phyloP scores from a whole-genome alignment of 768 basidiomycete genomes.

The Baorangia bicolor region DNA sequence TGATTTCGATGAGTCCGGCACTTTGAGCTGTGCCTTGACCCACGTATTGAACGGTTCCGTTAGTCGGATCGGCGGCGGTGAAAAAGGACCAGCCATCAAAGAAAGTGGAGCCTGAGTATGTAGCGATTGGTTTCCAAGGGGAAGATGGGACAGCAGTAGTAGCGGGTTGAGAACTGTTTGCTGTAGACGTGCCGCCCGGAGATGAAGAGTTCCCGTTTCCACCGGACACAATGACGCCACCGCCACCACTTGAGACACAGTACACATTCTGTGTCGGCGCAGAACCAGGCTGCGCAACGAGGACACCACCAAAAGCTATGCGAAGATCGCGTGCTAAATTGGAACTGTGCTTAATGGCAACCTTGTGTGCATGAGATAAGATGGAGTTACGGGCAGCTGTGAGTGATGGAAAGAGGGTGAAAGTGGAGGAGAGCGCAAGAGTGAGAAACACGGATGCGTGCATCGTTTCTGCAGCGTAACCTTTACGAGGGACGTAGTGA shows the following conservation, averaged over 20 bases:
- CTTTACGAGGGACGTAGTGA: not conserved
- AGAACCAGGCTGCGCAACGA: constrained; percentile 42
- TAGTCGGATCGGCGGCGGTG: constrained; percentile 69
- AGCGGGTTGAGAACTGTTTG: constrained; percentile 18
- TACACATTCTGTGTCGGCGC: constrained; percentile 33
- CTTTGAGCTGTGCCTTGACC: constrained; percentile 57
- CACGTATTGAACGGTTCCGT: constrained; percentile 68
- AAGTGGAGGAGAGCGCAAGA: constrained; percentile 31
- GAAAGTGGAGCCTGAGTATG: constrained; percentile 67
- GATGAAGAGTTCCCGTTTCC: constrained; percentile 22
- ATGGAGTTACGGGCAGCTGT: constrained; percentile 29
- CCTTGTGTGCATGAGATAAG: constrained; percentile 48
- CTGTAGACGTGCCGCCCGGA: constrained; percentile 24
- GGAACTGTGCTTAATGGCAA: constrained; percentile 57
- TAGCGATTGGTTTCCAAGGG: constrained; percentile 58
- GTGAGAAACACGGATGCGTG: constrained; percentile 27
- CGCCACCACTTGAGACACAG: constrained; percentile 32
- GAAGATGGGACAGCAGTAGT: constrained; percentile 38
- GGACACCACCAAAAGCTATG: constrained; percentile 55
- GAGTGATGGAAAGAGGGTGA: constrained; percentile 24
- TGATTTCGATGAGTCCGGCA: constrained; percentile 64
- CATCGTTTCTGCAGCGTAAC: constrained; percentile 22
- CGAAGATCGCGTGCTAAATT: constrained; percentile 69
- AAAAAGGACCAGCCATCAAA: constrained; percentile 83
- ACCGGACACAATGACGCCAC: constrained; percentile 20